Conservation (phyloP, 306 rosid species). For the Vigna unguiculata region DNA sequence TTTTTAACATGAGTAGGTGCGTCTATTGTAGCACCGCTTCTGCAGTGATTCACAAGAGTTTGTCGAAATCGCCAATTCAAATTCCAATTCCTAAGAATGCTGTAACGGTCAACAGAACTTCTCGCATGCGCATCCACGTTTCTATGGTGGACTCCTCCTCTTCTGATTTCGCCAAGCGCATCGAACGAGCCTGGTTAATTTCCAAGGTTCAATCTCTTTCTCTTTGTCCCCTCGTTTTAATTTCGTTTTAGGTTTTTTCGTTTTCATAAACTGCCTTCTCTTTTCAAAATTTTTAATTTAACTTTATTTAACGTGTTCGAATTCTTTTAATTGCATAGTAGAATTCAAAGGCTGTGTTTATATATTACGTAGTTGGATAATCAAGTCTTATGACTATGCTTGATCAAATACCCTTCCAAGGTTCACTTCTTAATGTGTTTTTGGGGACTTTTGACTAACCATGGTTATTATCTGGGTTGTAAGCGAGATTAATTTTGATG, state of each 20-base stretch:
- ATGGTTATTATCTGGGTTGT: neutral
- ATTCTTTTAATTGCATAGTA: neutral
- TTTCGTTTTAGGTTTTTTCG: neutral
- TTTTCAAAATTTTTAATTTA: neutral
- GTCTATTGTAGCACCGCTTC: conserved; percentile 43
- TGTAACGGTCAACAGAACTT: conserved; percentile 18
- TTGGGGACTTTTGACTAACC: neutral
- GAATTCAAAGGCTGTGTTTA: too few relatives aligned
- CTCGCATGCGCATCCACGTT: conserved; percentile 67
- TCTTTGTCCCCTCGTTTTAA: neutral
- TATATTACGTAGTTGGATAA: too few relatives aligned
- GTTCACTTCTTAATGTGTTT: neutral
- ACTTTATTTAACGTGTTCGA: neutral
- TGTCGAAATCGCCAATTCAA: conserved; percentile 32
- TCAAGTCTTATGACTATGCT: neutral
- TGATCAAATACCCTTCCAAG: neutral
- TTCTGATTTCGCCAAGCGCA: conserved; percentile 72
- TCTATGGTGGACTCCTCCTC: conserved; percentile 83
- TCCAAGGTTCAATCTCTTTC: conserved; percentile 63
- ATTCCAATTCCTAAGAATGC: neutral
- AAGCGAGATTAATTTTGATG: neutral
- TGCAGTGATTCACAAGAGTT: conserved; percentile 40
- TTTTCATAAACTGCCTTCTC: neutral
- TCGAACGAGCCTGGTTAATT: conserved; percentile 89
- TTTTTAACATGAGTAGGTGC: conserved; percentile 53